Conservation (phyloP, 257 asterid species). For the Nicotiana attenuata region DNA sequence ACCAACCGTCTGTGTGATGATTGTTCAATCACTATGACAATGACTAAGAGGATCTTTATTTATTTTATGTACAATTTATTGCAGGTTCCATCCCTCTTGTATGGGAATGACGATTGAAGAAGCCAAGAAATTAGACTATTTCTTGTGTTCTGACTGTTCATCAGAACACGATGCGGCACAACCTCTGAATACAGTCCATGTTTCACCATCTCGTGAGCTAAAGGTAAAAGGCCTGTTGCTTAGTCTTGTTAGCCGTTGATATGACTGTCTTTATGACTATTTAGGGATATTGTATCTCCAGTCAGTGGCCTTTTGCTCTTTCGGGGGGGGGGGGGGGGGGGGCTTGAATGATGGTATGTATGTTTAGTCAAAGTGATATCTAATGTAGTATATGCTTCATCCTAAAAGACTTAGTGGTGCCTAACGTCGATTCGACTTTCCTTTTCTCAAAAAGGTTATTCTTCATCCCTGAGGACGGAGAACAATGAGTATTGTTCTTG, state of each 20-base stretch:
- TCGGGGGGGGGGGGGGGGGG: no score
- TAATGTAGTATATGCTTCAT: not conserved
- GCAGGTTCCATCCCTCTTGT: constrained; percentile 85
- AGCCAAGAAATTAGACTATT: constrained; percentile 55
- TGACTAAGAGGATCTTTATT: no score
- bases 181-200: constrained; percentile 53
- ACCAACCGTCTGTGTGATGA: no score
- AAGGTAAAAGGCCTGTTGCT: not conserved
- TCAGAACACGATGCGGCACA: constrained; percentile 64
- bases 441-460: no score
- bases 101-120: constrained; percentile 35
- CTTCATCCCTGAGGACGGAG: no score
- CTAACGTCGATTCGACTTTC: no score
- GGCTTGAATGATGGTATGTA: no score
- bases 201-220: constrained; percentile 41
- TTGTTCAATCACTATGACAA: no score
- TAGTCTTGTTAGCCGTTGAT: not conserved
- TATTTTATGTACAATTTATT: not conserved
- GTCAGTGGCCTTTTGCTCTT: not conserved
- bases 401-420: not conserved
- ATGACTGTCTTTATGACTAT: not conserved
- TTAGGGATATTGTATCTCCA: not conserved
- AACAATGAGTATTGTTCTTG: no score
- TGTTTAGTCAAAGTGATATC: not conserved
- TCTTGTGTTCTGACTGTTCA: constrained; percentile 76